A percentile compares a stretch with the other conserved stretches of the same genome.
phyloP scores from a whole-genome alignment of 768 basidiomycete genomes.

The Collybiopsis luxurians region DNA sequence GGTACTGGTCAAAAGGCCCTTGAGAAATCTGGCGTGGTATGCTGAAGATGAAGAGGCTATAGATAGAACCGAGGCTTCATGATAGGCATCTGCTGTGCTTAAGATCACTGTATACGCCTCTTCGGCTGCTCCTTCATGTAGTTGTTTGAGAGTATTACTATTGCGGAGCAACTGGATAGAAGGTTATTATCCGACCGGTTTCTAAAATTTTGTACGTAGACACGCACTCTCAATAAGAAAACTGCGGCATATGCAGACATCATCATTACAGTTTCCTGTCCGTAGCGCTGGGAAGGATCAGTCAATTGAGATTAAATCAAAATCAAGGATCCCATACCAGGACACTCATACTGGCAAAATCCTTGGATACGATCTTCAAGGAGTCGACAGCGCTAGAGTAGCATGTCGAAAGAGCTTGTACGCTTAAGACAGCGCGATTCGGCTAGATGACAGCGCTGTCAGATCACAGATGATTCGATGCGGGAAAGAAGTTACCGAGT shows the following conservation, averaged over 20 bases:
- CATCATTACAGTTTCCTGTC: conserved; percentile 79
- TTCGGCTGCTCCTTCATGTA: conserved; percentile 57
- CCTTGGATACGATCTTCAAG: conserved; percentile 67
- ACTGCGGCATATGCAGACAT: conserved; percentile 89
- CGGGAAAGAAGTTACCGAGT: conserved; percentile 55
- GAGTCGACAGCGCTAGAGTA: conserved; percentile 72
- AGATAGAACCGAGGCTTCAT: conserved; percentile 62
- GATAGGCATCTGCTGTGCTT: conserved; percentile 75
- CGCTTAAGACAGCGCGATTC: conserved; percentile 56
- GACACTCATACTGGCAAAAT: conserved; percentile 72
- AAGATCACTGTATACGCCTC: conserved; percentile 67
- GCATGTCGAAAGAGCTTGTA: conserved; percentile 69
- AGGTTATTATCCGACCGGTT: conserved; percentile 9
- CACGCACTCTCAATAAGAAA: conserved; percentile 66
- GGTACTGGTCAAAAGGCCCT: conserved; percentile 54
- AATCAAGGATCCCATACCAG: conserved; percentile 44
- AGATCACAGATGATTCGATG: conserved; percentile 1
- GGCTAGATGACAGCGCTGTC: conserved; percentile 33
- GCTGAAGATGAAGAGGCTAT: conserved; percentile 65
- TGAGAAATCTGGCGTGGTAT: conserved; percentile 78
- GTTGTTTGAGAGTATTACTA: conserved; percentile 51
- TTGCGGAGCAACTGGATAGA: conserved; percentile 62
- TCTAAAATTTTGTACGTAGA: background rate
- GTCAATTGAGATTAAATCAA: background rate
- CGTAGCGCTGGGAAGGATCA: conserved; percentile 56